Conservation (phyloP, 306 rosid species). For the Potentilla sterilis region DNA sequence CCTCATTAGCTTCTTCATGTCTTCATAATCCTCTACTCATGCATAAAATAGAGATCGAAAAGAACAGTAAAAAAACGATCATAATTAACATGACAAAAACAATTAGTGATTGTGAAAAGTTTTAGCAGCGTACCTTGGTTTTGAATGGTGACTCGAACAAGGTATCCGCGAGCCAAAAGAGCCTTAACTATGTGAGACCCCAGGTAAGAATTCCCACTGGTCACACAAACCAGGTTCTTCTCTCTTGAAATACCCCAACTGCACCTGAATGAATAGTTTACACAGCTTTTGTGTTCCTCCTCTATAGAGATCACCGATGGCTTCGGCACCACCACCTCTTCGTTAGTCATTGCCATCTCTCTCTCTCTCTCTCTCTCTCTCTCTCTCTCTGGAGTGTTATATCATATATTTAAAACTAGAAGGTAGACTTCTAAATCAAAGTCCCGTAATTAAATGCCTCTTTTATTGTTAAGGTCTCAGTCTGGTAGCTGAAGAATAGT, state of each 20-base stretch:
- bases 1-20: conserved; percentile 18
- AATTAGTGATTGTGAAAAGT: background rate
- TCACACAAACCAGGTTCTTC: conserved; percentile 14
- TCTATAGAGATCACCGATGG: background rate
- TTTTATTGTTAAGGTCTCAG: background rate
- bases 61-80: background rate
- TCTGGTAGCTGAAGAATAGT: conserved; percentile 6
- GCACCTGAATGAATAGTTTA: conserved; percentile 9
- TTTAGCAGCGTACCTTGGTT: background rate
- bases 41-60: background rate
- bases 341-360: background rate
- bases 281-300: conserved; percentile 6
- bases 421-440: background rate
- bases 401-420: conserved; percentile 1
- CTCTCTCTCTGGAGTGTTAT: background rate
- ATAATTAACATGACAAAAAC: background rate
- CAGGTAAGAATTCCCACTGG: conserved; percentile 17
- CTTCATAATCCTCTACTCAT: conserved; percentile 4
- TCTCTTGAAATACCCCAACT: conserved; percentile 4
- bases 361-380: conserved; percentile 2
- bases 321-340: background rate
- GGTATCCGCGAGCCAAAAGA: conserved; percentile 13
- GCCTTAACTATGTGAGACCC: conserved; percentile 11
- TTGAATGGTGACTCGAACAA: conserved; percentile 11
- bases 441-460: background rate